These are phyloP conservation scores for Fusarium verrucosum DNA, from an alignment of 2,329 filamentous ascomycete species.

Conservation along the genomic window DNA sequence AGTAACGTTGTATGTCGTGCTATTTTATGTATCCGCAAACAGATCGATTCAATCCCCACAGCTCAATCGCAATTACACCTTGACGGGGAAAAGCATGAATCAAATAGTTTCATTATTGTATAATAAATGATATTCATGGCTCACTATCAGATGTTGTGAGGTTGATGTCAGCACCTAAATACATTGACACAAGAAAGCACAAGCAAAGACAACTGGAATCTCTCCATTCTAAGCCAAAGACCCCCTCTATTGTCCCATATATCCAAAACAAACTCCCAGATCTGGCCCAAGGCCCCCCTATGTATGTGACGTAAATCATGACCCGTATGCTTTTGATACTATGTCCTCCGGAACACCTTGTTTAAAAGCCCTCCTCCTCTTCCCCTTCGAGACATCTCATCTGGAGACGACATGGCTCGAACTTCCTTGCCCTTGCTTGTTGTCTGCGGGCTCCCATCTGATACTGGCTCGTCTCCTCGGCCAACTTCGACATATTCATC, in stretches of 20 bases:
- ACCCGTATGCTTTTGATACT: background rate
- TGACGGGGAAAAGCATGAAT: no score
- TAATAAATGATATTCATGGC: no score
- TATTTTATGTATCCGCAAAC: no score
- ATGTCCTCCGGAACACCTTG: slow-evolving; percentile 50
- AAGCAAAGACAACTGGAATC: background rate
- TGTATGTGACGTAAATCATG: slow-evolving; percentile 9
- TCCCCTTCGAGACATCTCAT: slow-evolving; percentile 38
- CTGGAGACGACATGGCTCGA: slow-evolving; percentile 25
- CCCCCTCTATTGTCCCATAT: background rate
- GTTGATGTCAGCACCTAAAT: background rate
- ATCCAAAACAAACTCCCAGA: slow-evolving; percentile 3
- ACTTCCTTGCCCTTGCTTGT: slow-evolving; percentile 36
- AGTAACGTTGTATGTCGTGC: no score
- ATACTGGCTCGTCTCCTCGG: slow-evolving; percentile 38
- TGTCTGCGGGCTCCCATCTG: slow-evolving; percentile 30
- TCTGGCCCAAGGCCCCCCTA: background rate
- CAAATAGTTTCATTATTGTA: no score
- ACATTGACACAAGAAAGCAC: background rate
- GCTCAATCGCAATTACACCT: no score
- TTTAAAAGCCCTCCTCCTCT: slow-evolving; percentile 48
- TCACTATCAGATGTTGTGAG: no score
- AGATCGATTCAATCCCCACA: no score
- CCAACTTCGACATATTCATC: slow-evolving; percentile 51
- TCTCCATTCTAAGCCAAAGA: background rate